These are phyloP conservation scores for Macrophomina phaseolina DNA, from an alignment of 2,329 filamentous ascomycete species.

Conservation along the genomic window DNA sequence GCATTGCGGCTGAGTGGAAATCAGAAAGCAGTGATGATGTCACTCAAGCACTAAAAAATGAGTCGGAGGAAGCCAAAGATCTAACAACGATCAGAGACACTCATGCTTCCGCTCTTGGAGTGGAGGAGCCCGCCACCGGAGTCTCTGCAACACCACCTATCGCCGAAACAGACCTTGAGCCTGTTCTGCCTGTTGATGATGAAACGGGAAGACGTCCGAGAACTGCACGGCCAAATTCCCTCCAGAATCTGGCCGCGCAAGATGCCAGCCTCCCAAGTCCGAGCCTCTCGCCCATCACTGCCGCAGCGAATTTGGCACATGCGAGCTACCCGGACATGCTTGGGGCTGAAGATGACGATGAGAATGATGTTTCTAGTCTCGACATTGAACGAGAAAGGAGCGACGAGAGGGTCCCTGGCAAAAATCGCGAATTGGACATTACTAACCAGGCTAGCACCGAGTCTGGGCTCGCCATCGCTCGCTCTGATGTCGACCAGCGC, in stretches of 20 bases:
- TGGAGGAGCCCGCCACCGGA: constrained; percentile 43
- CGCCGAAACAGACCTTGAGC: constrained; percentile 72
- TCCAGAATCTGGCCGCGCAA: constrained; percentile 76
- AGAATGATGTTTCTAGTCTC: constrained; percentile 45
- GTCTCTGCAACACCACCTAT: constrained; percentile 77
- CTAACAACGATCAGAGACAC: neutral
- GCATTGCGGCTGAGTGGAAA: constrained; percentile 13
- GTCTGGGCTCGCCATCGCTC: constrained; percentile 3
- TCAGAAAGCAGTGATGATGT: neutral
- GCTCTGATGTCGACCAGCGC: constrained; percentile 37
- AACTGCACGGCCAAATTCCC: constrained; percentile 50
- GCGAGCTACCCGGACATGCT: constrained; percentile 37
- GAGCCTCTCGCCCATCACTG: constrained; percentile 85
- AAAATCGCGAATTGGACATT: neutral
- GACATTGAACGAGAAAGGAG: constrained; percentile 34
- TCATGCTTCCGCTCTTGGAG: constrained; percentile 9
- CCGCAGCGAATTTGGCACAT: constrained; percentile 68
- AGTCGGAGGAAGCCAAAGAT: neutral
- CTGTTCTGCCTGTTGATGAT: constrained; percentile 54
- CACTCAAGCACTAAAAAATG: neutral
- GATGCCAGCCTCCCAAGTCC: constrained; percentile 95
- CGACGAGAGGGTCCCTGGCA: neutral
- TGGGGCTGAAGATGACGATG: constrained; percentile 37
- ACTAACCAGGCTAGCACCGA: neutral
- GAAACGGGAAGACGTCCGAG: constrained; percentile 19